phyloP scores from a whole-genome alignment of 2,329 filamentous ascomycete genomes.

The Diaporthe citrichinensis region DNA sequence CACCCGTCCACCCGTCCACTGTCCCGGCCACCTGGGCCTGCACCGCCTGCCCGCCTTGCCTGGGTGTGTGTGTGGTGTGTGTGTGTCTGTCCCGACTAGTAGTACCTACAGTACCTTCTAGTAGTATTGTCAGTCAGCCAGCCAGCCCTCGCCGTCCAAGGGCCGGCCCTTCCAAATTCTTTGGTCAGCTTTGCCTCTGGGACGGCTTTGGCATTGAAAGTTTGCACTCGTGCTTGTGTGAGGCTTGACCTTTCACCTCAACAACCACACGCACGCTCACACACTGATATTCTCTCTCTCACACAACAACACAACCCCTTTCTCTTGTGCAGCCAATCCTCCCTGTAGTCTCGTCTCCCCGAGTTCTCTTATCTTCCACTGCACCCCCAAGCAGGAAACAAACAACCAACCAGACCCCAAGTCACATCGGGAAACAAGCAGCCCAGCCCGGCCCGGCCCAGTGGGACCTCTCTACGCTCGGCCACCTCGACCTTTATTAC shows the following conservation, averaged over 20 bases:
- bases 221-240: conserved; percentile 15
- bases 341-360: no score
- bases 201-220: conserved; percentile 26
- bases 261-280: conserved; percentile 7
- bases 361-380: neutral
- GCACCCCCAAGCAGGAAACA: neutral
- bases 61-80: neutral
- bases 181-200: conserved; percentile 33
- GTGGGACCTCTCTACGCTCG: conserved; percentile 17
- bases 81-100: neutral
- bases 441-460: conserved; percentile 4
- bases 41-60: conserved; percentile 10
- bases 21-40: conserved; percentile 31
- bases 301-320: neutral
- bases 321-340: conserved; percentile 1
- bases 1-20: conserved; percentile 8
- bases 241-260: conserved; percentile 22
- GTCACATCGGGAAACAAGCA: conserved; percentile 11
- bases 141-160: conserved; percentile 3
- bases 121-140: conserved; percentile 6
- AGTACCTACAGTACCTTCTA: neutral
- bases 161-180: conserved; percentile 16
- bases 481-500: conserved; percentile 19
- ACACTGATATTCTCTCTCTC: neutral
- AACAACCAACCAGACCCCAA: neutral